A percentile compares a stretch with the other conserved stretches of the same genome.
These are phyloP conservation scores for Podosphaera leucotricha DNA, from an alignment of 2,329 filamentous ascomycete genomes.

Conservation along the genomic window DNA sequence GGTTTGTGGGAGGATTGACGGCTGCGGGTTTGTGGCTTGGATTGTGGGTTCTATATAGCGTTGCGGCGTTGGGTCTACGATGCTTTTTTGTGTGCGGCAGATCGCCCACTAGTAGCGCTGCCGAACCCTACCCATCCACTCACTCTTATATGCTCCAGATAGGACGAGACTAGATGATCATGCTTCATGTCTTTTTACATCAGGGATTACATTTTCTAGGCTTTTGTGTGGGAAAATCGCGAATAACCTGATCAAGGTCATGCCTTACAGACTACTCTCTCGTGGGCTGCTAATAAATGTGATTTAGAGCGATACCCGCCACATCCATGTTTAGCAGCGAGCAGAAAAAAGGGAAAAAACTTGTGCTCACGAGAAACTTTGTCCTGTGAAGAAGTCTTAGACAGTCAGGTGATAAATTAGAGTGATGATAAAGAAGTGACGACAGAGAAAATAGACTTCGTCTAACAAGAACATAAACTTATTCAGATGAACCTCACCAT, in stretches of 20 bases:
- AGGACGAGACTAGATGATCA: no score
- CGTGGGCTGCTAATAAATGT: background rate
- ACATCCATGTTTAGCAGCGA: background rate
- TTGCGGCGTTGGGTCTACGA: no score
- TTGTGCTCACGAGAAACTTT: background rate
- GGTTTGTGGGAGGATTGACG: no score
- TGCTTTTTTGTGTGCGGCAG: no score
- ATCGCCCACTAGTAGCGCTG: no score
- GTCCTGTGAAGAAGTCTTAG: background rate
- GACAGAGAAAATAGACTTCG: background rate
- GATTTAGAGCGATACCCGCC: background rate
- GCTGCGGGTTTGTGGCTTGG: no score
- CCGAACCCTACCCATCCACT: no score
- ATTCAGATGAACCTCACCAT: background rate
- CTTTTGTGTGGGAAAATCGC: background rate
- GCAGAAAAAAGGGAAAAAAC: background rate
- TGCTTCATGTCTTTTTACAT: background rate
- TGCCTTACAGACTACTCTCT: background rate
- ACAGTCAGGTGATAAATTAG: background rate
- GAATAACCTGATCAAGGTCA: background rate
- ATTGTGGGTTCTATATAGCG: no score
- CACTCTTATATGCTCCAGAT: no score
- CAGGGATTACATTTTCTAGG: background rate
- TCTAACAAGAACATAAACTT: background rate
- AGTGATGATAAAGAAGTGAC: background rate